These are phyloP conservation scores for Arthroderma sp. DNA, from an alignment of 2,329 filamentous ascomycete species.

Conservation along the genomic window DNA sequence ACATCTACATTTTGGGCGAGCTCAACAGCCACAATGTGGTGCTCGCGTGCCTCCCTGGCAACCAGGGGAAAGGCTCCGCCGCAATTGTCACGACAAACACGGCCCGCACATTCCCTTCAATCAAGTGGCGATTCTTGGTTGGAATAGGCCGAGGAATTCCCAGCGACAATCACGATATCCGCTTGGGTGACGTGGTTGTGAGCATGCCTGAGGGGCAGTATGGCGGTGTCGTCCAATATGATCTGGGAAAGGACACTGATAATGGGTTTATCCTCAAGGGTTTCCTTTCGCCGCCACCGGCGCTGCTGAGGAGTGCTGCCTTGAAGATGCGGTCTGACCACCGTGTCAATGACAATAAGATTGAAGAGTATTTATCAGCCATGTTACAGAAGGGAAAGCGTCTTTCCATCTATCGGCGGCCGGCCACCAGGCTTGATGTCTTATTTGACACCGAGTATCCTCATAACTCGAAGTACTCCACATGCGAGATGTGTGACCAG, in stretches of 20 bases:
- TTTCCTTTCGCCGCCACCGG: slow-evolving; percentile 8
- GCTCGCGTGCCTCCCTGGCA: slow-evolving; percentile 11
- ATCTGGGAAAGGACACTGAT: slow-evolving; percentile 7
- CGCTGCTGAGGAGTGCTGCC: slow-evolving; percentile 11
- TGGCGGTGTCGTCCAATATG: slow-evolving; percentile 11
- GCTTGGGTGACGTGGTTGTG: slow-evolving; percentile 14
- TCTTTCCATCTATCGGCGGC: no score
- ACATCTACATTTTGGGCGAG: slow-evolving; percentile 12
- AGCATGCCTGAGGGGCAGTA: background rate
- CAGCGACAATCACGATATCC: slow-evolving; percentile 8
- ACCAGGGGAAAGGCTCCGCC: slow-evolving; percentile 9
- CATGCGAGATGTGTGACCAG: background rate
- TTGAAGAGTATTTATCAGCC: slow-evolving; percentile 8
- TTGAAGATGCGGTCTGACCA: slow-evolving; percentile 12
- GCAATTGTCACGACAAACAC: slow-evolving; percentile 9
- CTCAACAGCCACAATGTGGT: slow-evolving; percentile 12
- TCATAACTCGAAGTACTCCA: slow-evolving; percentile 5
- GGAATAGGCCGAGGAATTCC: slow-evolving; percentile 15
- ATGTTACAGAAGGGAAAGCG: slow-evolving; percentile 9
- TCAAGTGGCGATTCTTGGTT: slow-evolving; percentile 13
- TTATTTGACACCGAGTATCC: slow-evolving; percentile 15
- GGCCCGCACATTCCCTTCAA: slow-evolving; percentile 8
- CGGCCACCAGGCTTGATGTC: slow-evolving; percentile 4
- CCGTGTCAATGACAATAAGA: slow-evolving; percentile 11
- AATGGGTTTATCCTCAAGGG: slow-evolving; percentile 5